A percentile compares a stretch with the other conserved stretches of the same genome.
phyloP scores from a whole-genome alignment of 163 green algal genomes.

The Scenedesmus sp. region DNA sequence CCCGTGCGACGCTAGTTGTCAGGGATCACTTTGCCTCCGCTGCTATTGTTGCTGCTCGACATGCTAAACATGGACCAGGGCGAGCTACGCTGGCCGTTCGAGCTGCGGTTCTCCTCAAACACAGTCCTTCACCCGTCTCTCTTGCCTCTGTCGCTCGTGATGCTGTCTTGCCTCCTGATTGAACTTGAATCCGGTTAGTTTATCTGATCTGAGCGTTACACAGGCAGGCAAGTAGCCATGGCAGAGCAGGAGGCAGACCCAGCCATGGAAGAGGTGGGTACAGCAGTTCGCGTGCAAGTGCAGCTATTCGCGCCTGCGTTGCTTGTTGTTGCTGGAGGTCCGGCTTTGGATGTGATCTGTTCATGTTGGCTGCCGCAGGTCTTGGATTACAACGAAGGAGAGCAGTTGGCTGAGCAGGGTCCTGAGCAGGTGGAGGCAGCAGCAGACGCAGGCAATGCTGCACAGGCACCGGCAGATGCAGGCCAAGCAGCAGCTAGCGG shows the following conservation, averaged over 20 bases:
- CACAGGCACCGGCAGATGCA: slow-evolving; percentile 11
- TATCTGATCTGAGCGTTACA: not conserved
- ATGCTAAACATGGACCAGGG: not conserved
- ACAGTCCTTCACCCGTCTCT: not conserved
- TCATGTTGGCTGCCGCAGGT: not conserved
- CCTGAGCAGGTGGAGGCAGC: slow-evolving; percentile 55
- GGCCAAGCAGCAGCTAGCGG: not conserved
- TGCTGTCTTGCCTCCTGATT: slow-evolving; percentile 1
- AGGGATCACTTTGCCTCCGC: not conserved
- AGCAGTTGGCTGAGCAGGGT: no score
- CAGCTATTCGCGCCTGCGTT: not conserved
- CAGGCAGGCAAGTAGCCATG: not conserved
- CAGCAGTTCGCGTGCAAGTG: not conserved
- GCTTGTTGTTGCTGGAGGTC: no score
- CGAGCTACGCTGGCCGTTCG: not conserved
- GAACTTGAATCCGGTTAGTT: slow-evolving; percentile 19
- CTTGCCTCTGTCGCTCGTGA: slow-evolving; percentile 6
- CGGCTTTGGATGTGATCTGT: not conserved
- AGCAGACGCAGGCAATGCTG: not conserved
- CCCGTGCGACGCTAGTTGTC: not conserved
- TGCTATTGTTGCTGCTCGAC: not conserved
- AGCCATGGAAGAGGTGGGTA: slow-evolving; percentile 34
- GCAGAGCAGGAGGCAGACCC: slow-evolving; percentile 19
- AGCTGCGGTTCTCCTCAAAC: not conserved
- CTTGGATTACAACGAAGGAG: slow-evolving; percentile 40